These are phyloP conservation scores for Allium fistulosum DNA, from an alignment of 106 monocot species.

Conservation along the genomic window DNA sequence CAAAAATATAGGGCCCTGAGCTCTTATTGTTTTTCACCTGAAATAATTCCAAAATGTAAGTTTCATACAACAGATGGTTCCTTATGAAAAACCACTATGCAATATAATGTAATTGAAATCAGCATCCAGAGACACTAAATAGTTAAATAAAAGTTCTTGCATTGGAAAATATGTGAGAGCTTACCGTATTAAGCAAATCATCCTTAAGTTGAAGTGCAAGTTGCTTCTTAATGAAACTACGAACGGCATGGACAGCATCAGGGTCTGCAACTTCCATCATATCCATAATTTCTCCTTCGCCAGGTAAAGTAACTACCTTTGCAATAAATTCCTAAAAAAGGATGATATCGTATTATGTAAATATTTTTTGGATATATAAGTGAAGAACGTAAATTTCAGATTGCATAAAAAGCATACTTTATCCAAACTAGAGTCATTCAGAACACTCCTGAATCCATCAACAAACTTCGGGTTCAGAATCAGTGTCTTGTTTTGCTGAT, in stretches of 20 bases:
- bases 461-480: slow-evolving; percentile 73
- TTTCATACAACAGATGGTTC: not conserved
- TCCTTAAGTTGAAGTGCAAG: slow-evolving; percentile 47
- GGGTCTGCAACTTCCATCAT: slow-evolving; percentile 76
- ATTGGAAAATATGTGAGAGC: not conserved
- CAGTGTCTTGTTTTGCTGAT: slow-evolving; percentile 67
- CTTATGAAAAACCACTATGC: no score
- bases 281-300: slow-evolving; percentile 77
- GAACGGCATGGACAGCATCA: slow-evolving; percentile 66
- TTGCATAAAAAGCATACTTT: slow-evolving; percentile 43
- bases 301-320: slow-evolving; percentile 76
- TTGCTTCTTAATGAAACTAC: slow-evolving; percentile 46
- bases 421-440: slow-evolving; percentile 70
- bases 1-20: slow-evolving; percentile 63
- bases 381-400: not conserved
- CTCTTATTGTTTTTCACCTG: slow-evolving; percentile 73
- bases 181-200: slow-evolving; percentile 46
- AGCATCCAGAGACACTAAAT: slow-evolving; percentile 19
- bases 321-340: slow-evolving; percentile 80
- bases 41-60: not conserved
- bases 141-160: no score
- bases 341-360: not conserved
- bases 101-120: slow-evolving; percentile 20
- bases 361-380: not conserved
- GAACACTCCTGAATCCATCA: slow-evolving; percentile 67